Evolutionary conservation across 495 filamentous ascomycete genomes (phyloP), one percentile per base, ranked within the genome.

Genomic region (Tuber brumale): DNA sequence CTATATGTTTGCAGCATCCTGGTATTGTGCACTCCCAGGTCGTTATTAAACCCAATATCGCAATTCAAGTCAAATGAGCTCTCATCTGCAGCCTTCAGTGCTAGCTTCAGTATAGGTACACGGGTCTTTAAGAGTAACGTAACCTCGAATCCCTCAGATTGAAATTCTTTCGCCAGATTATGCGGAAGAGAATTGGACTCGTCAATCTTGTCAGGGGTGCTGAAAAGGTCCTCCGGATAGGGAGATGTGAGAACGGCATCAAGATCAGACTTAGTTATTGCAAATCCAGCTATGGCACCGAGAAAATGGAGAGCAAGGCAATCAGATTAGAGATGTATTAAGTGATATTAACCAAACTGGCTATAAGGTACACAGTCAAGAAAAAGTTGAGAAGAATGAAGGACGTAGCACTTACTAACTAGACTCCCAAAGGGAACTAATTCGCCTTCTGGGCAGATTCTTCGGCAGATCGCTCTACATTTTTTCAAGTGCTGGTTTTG

Each of bases 11-110:
- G 89, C 42, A 96, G 86, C 7, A 96, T 88, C 37, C 88, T 84
- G 0, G 93, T 94, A 84, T 95, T 96, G 79, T 94, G 90, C 10
- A 95, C 82, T 0, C 89, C 93, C 18, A 96, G 87, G 57, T 89
- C 88, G 35, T 94, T 93, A 0, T 91, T 90, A 78, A 95, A 95
- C 79, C 93, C 95, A 84, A 96, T 92, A 82, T 96, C 93, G 83
- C 91, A 94, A 21, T 75, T 70, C 57, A 83, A 39, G 35, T 79
- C 81, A 70, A 72, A 73, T 7, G 75, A 73, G 19, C 12, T 69
- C 51, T 81, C 76, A 41, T 72, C 69, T 16, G 81, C 76, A 0
- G 86, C 85, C 74, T 87, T 88, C 81, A 94, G 88, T 84, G 91
- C 94, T 44, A 96, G 84, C 78, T 93, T 93, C 81, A 96, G 90